Base-by-base conservation (phyloP, 2,329 filamentous ascomycete species). In the Calonectria leucothoes region DNA sequence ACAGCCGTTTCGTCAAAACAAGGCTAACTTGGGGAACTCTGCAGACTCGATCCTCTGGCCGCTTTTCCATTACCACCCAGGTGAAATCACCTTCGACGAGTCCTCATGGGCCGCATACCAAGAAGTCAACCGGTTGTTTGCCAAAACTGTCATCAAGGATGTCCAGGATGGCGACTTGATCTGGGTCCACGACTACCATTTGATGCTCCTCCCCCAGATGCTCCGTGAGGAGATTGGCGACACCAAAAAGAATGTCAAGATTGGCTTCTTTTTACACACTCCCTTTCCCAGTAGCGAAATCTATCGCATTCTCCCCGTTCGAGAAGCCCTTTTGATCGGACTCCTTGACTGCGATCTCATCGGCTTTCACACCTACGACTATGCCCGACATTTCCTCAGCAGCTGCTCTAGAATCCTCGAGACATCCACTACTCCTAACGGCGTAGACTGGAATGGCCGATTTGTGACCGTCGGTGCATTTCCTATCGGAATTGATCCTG, bases 311-410 rank as follows among this genome's bases (percentile, higher is more conserved):
- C 88, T 98, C 11, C 97, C 97, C 0, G 96, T 98, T 35, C 92
- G 97, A 75, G 95, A 98, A 83, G 93, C 95, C 81, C 92, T 98
- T 65, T 90, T 99, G 55, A 90, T 94, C 63, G 96, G 97, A 70
- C 92, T 98, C 48, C 89, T 99, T 39, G 94, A 98, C 83, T 98
- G 96, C 87, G 97, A 98, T 83, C 88, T 99, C 73, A 95, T 98
- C 82, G 97, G 97, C 37, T 98, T 99, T 88, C 97, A 99, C 86
- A 99, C 97, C 33, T 98, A 98, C 87, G 96, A 98, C 86, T 99
- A 99, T 82, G 96, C 96, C n/a, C 91, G 97, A 66, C 97, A 99
- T 86, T 99, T 98, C 87, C 87, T 99, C 78, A 98, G 95, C 86
- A 96, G 94, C 82, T 98, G 97, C 86, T 96, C 95, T n/a, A 93